Percentiles rank a stretch among this genome's conserved stretches.
Evolutionary conservation across 345 rosid genomes (phyloP).

Genomic region (Moricandia moricandioides): DNA sequence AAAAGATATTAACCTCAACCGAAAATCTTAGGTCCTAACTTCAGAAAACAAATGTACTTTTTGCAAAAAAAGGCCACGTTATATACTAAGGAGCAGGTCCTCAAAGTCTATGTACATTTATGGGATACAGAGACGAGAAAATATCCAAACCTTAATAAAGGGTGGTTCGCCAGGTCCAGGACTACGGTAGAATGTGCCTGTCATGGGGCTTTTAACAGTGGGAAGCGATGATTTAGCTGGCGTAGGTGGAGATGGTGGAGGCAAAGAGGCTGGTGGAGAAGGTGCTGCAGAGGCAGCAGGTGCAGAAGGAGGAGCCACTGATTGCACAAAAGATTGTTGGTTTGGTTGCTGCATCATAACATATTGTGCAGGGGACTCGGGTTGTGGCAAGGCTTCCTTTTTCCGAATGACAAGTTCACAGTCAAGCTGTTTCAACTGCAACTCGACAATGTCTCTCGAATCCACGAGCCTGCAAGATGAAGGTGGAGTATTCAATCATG

Average conservation of each 20-base stretch:
- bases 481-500: neutral
- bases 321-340: slow-evolving; percentile 37
- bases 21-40: neutral
- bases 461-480: slow-evolving; percentile 70
- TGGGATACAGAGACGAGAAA: neutral
- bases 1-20: neutral
- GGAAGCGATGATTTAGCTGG: slow-evolving; percentile 61
- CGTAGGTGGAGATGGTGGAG: slow-evolving; percentile 47
- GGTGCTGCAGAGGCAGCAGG: slow-evolving; percentile 44
- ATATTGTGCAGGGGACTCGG: slow-evolving; percentile 50
- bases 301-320: slow-evolving; percentile 44
- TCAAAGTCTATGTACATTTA: neutral
- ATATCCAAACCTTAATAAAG: slow-evolving; percentile 65
- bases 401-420: slow-evolving; percentile 76
- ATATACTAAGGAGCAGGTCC: neutral
- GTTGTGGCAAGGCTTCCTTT: slow-evolving; percentile 80
- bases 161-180: slow-evolving; percentile 76
- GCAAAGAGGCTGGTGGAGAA: slow-evolving; percentile 43
- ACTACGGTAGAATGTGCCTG: slow-evolving; percentile 84
- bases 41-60: neutral
- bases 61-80: neutral
- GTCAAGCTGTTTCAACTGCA: slow-evolving; percentile 82
- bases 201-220: slow-evolving; percentile 83
- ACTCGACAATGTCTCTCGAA: slow-evolving; percentile 82
- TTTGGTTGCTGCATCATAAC: slow-evolving; percentile 57